Conservation (phyloP, 2,329 filamentous ascomycete genomes). For the Seiridium unicorne region DNA sequence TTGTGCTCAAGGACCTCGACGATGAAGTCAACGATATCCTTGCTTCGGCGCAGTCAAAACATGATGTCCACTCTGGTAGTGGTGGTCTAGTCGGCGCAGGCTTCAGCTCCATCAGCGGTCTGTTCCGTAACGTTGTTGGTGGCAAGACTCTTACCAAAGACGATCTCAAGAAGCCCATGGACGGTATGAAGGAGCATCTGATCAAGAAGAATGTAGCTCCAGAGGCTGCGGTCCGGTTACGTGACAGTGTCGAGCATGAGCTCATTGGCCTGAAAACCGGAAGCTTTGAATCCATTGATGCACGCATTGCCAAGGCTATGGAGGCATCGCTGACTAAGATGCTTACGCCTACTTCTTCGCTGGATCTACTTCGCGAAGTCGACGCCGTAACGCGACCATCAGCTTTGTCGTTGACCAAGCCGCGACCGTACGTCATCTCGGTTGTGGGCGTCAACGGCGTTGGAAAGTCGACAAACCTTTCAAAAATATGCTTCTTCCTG, state of each 20-base stretch:
- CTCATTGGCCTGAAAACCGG: slow-evolving; percentile 87
- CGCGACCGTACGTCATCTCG: slow-evolving; percentile 92
- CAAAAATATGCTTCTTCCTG: slow-evolving; percentile 97
- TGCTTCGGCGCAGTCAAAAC: slow-evolving; percentile 70
- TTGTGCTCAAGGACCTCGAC: slow-evolving; percentile 88
- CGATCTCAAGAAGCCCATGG: slow-evolving; percentile 88
- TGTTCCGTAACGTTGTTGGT: slow-evolving; percentile 93
- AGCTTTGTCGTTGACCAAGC: slow-evolving; percentile 57
- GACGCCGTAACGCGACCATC: slow-evolving; percentile 71
- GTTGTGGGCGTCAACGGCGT: slow-evolving; percentile 98
- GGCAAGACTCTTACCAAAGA: slow-evolving; percentile 88
- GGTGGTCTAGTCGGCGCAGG: slow-evolving; percentile 74
- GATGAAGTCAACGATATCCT: slow-evolving; percentile 92
- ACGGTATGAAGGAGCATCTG: slow-evolving; percentile 93
- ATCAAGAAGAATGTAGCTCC: slow-evolving; percentile 94
- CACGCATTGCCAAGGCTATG: slow-evolving; percentile 82
- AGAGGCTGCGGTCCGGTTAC: slow-evolving; percentile 88
- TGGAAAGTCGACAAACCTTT: slow-evolving; percentile 95
- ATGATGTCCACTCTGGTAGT: slow-evolving; percentile 42
- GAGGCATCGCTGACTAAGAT: slow-evolving; percentile 92
- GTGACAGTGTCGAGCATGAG: slow-evolving; percentile 87
- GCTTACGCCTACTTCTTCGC: slow-evolving; percentile 89
- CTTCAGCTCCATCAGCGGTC: slow-evolving; percentile 77
- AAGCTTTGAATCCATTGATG: slow-evolving; percentile 85
- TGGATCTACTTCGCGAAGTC: slow-evolving; percentile 93